Evolutionary conservation across 2,329 filamentous ascomycete genomes (phyloP).

Genomic region (Fusarium sp.): DNA sequence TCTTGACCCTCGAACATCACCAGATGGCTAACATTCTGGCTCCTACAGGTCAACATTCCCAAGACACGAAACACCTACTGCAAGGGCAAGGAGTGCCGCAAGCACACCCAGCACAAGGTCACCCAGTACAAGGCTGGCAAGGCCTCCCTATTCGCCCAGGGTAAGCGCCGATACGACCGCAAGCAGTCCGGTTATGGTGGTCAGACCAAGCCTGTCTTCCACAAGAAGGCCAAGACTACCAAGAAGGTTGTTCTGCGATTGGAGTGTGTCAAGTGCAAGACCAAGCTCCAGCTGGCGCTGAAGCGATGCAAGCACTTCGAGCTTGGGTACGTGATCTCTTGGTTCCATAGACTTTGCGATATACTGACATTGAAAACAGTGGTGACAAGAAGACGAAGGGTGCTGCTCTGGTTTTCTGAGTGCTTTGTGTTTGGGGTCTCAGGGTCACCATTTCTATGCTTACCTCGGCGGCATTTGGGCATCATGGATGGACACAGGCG

Average conservation of each 20-base stretch:
- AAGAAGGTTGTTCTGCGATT: conserved; percentile 99
- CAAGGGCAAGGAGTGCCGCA: conserved; percentile 94
- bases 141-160: conserved; percentile 95
- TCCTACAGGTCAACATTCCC: conserved; percentile 88
- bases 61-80: conserved; percentile 98
- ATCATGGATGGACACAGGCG: conserved; percentile 62
- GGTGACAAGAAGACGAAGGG: conserved; percentile 99
- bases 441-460: conserved; percentile 53
- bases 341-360: neutral
- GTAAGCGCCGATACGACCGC: conserved; percentile 99
- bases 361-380: conserved; percentile 66
- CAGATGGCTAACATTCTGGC: conserved; percentile 45
- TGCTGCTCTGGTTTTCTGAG: conserved; percentile 99
- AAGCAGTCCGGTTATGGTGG: conserved; percentile 99
- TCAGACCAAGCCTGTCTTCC: conserved; percentile 99
- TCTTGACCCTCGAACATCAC: conserved; percentile 10
- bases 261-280: conserved; percentile 98
- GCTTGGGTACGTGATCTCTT: conserved; percentile 78
- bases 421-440: conserved; percentile 58
- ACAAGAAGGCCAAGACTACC: conserved; percentile 99
- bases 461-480: conserved; percentile 56
- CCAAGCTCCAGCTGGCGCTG: conserved; percentile 95
- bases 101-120: conserved; percentile 92
- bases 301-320: conserved; percentile 99
- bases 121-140: conserved; percentile 98